A percentile compares a stretch with the other conserved stretches of the same genome.
Evolutionary conservation across 495 filamentous ascomycete genomes (phyloP).

Genomic region (Elasticomyces elasticus): DNA sequence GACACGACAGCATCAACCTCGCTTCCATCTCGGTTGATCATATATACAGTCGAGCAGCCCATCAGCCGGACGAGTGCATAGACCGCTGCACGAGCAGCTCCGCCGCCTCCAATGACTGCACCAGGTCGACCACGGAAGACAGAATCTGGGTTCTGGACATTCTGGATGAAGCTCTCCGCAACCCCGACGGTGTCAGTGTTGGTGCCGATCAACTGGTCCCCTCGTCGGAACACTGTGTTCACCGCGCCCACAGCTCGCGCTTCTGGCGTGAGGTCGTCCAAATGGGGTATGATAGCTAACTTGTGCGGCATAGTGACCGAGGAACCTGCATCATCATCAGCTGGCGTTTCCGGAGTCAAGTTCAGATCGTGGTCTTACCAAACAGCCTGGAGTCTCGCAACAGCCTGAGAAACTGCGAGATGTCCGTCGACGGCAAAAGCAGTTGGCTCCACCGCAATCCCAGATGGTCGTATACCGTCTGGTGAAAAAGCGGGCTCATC

Average conservation of each 20-base stretch:
- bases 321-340: constrained; percentile 31
- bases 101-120: constrained; percentile 57
- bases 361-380: constrained; percentile 25
- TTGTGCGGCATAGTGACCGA: constrained; percentile 72
- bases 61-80: constrained; percentile 60
- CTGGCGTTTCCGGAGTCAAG: not conserved
- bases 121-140: constrained; percentile 47
- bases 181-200: constrained; percentile 71
- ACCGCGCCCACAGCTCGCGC: constrained; percentile 57
- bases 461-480: constrained; percentile 50
- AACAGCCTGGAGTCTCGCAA: constrained; percentile 44
- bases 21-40: constrained; percentile 53
- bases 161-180: constrained; percentile 56
- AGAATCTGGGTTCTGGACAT: constrained; percentile 36
- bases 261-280: constrained; percentile 59
- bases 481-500: constrained; percentile 60
- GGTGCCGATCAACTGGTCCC: constrained; percentile 49
- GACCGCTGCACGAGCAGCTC: constrained; percentile 53
- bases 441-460: constrained; percentile 53
- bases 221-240: constrained; percentile 61
- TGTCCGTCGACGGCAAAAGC: constrained; percentile 44
- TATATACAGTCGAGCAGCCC: constrained; percentile 53
- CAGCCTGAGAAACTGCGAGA: constrained; percentile 42
- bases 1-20: constrained; percentile 56
- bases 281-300: constrained; percentile 54